A percentile compares a stretch with the other conserved stretches of the same genome.
These are phyloP conservation scores for Juncus inflexus DNA, from an alignment of 176 grass and related monocot genomes.

Conservation along the genomic window DNA sequence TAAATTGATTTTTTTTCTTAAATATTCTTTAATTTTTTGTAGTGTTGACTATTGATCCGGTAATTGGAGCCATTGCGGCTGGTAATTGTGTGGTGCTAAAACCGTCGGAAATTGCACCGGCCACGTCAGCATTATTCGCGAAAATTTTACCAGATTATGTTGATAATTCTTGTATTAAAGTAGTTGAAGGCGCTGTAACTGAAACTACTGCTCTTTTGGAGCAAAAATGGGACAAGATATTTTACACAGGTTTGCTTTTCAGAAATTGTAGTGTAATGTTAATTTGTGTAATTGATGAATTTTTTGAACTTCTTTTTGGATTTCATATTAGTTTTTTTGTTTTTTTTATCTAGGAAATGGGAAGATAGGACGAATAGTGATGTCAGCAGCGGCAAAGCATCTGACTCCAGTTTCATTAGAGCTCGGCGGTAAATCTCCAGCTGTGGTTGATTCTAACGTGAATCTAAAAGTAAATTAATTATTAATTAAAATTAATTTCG, in stretches of 20 bases:
- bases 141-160: slow-evolving; percentile 81
- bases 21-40: slow-evolving; percentile 12
- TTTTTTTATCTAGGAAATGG: slow-evolving; percentile 51
- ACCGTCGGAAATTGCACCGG: slow-evolving; percentile 79
- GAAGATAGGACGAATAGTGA: slow-evolving; percentile 60
- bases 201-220: slow-evolving; percentile 75
- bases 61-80: slow-evolving; percentile 88
- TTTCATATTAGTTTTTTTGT: neutral
- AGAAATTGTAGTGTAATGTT: neutral
- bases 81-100: slow-evolving; percentile 82
- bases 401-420: slow-evolving; percentile 79
- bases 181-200: slow-evolving; percentile 58
- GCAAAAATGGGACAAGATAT: slow-evolving; percentile 93
- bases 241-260: slow-evolving; percentile 76
- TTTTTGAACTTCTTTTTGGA: slow-evolving; percentile 1
- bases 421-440: slow-evolving; percentile 95
- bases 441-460: slow-evolving; percentile 68
- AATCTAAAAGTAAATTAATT: slow-evolving; percentile 57
- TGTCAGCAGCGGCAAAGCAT: slow-evolving; percentile 80
- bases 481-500: neutral
- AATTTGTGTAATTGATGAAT: neutral
- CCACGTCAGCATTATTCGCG: slow-evolving; percentile 64
- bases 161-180: slow-evolving; percentile 80
- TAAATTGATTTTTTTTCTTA: neutral
- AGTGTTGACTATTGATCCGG: slow-evolving; percentile 80